phyloP scores from a whole-genome alignment of 2,329 filamentous ascomycete species.

The Albifimbria verrucaria region DNA sequence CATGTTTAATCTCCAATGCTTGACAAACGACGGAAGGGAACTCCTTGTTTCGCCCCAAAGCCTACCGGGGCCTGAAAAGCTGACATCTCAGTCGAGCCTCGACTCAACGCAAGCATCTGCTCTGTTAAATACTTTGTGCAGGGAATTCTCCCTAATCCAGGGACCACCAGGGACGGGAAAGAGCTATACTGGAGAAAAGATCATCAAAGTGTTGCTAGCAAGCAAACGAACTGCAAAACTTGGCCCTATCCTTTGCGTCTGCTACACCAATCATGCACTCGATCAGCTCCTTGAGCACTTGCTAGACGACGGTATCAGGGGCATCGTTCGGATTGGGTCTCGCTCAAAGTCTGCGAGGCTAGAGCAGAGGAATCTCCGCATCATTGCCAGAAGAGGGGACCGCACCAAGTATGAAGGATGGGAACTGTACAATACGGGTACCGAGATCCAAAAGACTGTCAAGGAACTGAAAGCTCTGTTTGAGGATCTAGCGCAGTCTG shows the following conservation, averaged over 20 bases:
- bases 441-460: background rate
- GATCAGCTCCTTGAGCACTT: slow-evolving; percentile 61
- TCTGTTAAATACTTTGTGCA: slow-evolving; percentile 49
- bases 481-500: background rate
- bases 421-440: slow-evolving; percentile 15
- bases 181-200: slow-evolving; percentile 54
- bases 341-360: slow-evolving; percentile 53
- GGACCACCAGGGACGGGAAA: slow-evolving; percentile 72
- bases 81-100: slow-evolving; percentile 39
- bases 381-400: slow-evolving; percentile 23
- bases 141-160: slow-evolving; percentile 60
- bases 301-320: slow-evolving; percentile 38
- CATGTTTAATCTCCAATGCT: slow-evolving; percentile 38
- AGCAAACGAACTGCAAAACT: slow-evolving; percentile 35
- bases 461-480: background rate
- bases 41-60: slow-evolving; percentile 17
- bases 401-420: slow-evolving; percentile 37
- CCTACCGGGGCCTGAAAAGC: slow-evolving; percentile 11
- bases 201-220: slow-evolving; percentile 53
- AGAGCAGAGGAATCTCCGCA: slow-evolving; percentile 45
- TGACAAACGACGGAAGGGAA: slow-evolving; percentile 18
- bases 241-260: slow-evolving; percentile 50
- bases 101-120: slow-evolving; percentile 51
- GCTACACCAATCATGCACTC: slow-evolving; percentile 49
- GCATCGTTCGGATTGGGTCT: slow-evolving; percentile 61